phyloP scores from a whole-genome alignment of 1,139 yeast species.

The Saccharomyces uvarum region DNA sequence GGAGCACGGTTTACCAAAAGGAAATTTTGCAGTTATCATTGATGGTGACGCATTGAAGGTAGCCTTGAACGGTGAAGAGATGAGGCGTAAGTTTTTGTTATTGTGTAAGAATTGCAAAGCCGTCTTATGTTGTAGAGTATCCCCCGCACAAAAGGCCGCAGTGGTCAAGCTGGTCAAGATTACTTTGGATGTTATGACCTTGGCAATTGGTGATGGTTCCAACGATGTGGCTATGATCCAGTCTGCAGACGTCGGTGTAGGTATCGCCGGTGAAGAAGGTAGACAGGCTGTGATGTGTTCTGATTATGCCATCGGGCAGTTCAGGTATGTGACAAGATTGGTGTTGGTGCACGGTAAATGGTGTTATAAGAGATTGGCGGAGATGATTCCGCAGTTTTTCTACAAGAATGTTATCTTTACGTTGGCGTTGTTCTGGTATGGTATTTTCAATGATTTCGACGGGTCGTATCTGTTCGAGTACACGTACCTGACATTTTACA shows the following conservation, averaged over 20 bases:
- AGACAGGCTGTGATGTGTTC: slow-evolving; percentile 97
- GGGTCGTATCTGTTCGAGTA: slow-evolving; percentile 88
- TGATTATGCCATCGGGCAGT: slow-evolving; percentile 94
- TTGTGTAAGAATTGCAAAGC: slow-evolving; percentile 91
- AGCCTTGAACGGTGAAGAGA: slow-evolving; percentile 52
- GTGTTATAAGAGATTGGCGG: slow-evolving; percentile 87
- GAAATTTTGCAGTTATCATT: slow-evolving; percentile 72
- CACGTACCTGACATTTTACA: slow-evolving; percentile 87
- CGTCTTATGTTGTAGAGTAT: slow-evolving; percentile 90
- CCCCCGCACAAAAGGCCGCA: slow-evolving; percentile 94
- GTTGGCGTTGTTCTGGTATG: slow-evolving; percentile 87
- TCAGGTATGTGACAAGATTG: slow-evolving; percentile 71
- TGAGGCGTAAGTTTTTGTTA: slow-evolving; percentile 64
- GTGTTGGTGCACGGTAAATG: slow-evolving; percentile 91
- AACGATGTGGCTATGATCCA: slow-evolving; percentile 99
- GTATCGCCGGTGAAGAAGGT: slow-evolving; percentile 98
- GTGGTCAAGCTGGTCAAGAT: slow-evolving; percentile 83
- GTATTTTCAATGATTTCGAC: slow-evolving; percentile 75
- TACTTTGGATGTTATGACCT: slow-evolving; percentile 74
- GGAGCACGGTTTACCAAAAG: slow-evolving; percentile 75
- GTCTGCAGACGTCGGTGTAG: slow-evolving; percentile 96
- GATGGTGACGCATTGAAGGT: slow-evolving; percentile 88
- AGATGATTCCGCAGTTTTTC: slow-evolving; percentile 91
- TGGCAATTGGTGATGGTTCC: slow-evolving; percentile 97
- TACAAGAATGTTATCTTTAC: slow-evolving; percentile 89